Conservation (phyloP, 257 asterid genomes). For the Solanum sejunctum region DNA sequence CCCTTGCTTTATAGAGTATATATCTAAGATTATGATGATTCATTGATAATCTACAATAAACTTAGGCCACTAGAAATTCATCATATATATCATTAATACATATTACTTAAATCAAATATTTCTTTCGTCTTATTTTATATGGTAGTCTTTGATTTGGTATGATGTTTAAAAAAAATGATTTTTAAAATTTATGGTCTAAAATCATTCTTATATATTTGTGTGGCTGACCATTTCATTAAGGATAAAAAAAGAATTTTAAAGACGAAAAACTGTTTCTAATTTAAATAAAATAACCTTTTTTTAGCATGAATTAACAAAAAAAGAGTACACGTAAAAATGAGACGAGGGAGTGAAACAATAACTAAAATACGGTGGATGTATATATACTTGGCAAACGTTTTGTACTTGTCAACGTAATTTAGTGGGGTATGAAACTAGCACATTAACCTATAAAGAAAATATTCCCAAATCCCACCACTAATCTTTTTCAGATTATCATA, state of each 20-base stretch:
- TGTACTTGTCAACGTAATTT: not conserved
- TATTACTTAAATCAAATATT: not conserved
- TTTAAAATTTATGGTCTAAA: too few species aligned
- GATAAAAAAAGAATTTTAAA: too few species aligned
- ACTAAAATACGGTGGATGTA: not conserved
- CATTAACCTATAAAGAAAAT: not conserved
- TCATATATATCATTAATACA: not conserved
- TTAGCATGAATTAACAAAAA: too few species aligned
- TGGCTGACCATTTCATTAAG: too few species aligned
- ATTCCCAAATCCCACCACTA: not conserved
- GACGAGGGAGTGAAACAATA: not conserved
- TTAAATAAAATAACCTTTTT: too few species aligned
- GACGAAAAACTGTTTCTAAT: too few species aligned
- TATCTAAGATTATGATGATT: not conserved
- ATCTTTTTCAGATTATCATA: constrained; percentile 1
- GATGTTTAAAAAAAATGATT: too few species aligned
- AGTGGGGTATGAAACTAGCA: constrained; percentile 3
- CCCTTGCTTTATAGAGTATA: not conserved
- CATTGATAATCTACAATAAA: not conserved
- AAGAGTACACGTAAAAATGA: too few species aligned
- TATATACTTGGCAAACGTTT: not conserved
- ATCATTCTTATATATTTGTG: too few species aligned
- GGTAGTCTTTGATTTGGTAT: too few species aligned
- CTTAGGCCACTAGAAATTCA: not conserved
- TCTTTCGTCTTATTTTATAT: too few species aligned